Evolutionary conservation across 2,329 filamentous ascomycete species (phyloP), one percentile per base, ranked within the genome.

Genomic region (Elsinoe necatrix): DNA sequence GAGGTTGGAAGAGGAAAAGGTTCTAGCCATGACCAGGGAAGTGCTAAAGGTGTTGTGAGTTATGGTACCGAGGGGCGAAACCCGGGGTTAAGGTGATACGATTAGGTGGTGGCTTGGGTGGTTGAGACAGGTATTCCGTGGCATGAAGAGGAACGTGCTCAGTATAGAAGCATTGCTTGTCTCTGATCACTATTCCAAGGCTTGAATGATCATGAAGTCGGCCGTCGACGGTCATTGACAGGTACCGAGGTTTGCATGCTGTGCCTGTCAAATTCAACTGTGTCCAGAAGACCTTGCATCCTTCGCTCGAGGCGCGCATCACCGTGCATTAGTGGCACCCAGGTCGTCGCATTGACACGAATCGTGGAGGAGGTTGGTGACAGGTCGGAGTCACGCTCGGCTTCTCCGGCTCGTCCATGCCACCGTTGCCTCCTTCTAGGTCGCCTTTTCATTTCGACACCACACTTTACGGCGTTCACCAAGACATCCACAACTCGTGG

Each of bases 1-100:
- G 47, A 65, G 71, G 37, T 63, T 74, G 2, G 70, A 74, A 56
- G 72, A 74, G 55, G 72, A 74, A 52, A 74, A 73, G 58, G 70
- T 72, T 0, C 62, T 74, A 29, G 66, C 63, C 12, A 73, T 73
- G 69, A 72, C 71, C 3, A 64, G 60, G 21, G 63, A 61, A 1
- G 65, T 74, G 12, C n/a, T 59, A 37, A 34, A 54, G 21, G 55
- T 31, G 18, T 47, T 61, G 52, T 55, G 37, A 31, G 12, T 14
- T 54, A n/a, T 43, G 39, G 39, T 37, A 37, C 34, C 34, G 34
- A 37, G 34, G 14, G 34, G 14, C 12, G 5, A 23, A 43, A 43
- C 18, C 41, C 5, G 18, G 18, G 18, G 18, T 9, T 7, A 14
- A 14, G 14, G 35, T 14, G 11, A 14, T 39, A 18, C 9, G 21